Evolutionary conservation across 2,329 filamentous ascomycete genomes (phyloP), one percentile per base, ranked within the genome.

Genomic region (Tympanopsis confertula): DNA sequence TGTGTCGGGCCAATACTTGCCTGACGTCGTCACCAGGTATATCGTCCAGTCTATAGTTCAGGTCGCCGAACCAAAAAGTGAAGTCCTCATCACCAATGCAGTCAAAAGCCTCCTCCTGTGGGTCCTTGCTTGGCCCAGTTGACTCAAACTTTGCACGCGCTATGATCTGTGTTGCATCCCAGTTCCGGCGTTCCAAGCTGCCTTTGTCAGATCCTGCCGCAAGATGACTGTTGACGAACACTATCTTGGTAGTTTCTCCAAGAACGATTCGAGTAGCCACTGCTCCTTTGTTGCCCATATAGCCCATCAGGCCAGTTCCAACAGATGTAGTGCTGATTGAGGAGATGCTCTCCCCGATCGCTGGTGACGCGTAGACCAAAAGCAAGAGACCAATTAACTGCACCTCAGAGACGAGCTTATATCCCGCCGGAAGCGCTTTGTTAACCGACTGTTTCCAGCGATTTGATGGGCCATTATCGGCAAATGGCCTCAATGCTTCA

Each of bases 241-340:
- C 81, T 39, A 98, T 62, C 20, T 82, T 74, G 0, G 91, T 95
- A 0, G 87, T 87, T 55, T 95, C 91, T 2, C 89, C 91, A 1
- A 98, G 63, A 1, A 98, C 68, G 3, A 98, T 65, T 15, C 89
- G 74, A 3, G 83, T 82, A 3, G 81, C 75, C 1, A 94, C 82
- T 3, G 85, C 89, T 2, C 91, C 91, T 56, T 98, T 98, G 57
- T 98, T 98, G 7, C 91, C 91, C 65, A 95, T 81, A 52, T 94
- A 94, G 0, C 89, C 89, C 58, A 93, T 74, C 32, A 96, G 58
- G 0, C 91, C 91, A 0, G 91, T 98, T 0, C 88, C 89, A 5
- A 96, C 81, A 40, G 76, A 82, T 4, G 78, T 78, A 2, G 82
- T 87, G 57, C 85, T 93, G 47, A 94, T 76, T 36, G 85, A 84